Percentiles rank a stretch among this genome's conserved stretches.
Conservation (phyloP, 345 rosid species). For the Kernera saxatilis region DNA sequence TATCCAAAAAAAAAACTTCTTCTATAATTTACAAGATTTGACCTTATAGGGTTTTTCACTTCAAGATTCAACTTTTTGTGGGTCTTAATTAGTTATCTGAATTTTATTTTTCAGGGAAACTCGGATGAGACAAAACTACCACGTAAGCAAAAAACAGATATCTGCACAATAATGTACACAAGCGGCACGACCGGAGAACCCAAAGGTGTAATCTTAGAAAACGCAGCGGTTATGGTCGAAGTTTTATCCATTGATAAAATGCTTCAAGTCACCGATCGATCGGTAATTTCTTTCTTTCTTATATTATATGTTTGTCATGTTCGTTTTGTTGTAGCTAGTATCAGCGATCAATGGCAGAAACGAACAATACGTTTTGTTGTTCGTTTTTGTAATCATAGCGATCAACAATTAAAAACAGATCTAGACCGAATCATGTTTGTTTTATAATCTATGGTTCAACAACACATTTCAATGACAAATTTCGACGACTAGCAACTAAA, state of each 20-base stretch:
- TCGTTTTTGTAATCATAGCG: not conserved
- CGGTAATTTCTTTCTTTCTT: slow-evolving; percentile 32
- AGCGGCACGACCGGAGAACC: slow-evolving; percentile 99
- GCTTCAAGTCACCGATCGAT: slow-evolving; percentile 50
- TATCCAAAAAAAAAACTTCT: not conserved
- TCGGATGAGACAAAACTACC: slow-evolving; percentile 54
- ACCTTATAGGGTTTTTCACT: not conserved
- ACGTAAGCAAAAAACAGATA: slow-evolving; percentile 52
- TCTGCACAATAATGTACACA: slow-evolving; percentile 92
- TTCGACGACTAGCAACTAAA: not conserved
- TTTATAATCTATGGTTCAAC: not conserved
- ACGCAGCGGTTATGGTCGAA: slow-evolving; percentile 60
- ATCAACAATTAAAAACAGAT: too few species aligned
- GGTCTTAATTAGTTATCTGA: not conserved
- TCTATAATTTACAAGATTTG: not conserved
- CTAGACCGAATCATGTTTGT: not conserved
- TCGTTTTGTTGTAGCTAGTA: not conserved
- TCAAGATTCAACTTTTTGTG: not conserved
- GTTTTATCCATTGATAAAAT: slow-evolving; percentile 73
- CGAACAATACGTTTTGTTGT: not conserved
- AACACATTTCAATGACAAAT: not conserved
- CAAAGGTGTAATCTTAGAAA: slow-evolving; percentile 77
- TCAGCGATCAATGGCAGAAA: not conserved
- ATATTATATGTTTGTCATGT: not conserved
- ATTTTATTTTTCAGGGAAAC: slow-evolving; percentile 43